phyloP scores from a whole-genome alignment of 257 asterid species.

The Avicennia marina region DNA sequence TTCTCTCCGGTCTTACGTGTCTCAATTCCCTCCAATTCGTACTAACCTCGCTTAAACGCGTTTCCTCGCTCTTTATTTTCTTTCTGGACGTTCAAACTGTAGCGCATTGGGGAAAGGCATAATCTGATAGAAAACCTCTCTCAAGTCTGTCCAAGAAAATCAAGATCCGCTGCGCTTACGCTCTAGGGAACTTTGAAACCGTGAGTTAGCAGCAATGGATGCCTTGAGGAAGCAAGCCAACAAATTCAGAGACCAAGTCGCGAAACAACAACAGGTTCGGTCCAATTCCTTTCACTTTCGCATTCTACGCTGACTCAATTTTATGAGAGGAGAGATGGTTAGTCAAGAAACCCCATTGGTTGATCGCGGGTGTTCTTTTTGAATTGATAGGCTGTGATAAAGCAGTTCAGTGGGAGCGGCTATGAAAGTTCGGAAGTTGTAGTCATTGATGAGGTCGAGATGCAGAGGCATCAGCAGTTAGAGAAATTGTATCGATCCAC shows the following conservation, averaged over 20 bases:
- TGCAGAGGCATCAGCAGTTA: slow-evolving; percentile 86
- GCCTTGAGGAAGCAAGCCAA: slow-evolving; percentile 89
- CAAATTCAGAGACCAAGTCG: slow-evolving; percentile 90
- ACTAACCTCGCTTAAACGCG: not conserved
- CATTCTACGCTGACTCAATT: slow-evolving; percentile 1
- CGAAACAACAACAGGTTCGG: slow-evolving; percentile 90
- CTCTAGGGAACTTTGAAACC: not conserved
- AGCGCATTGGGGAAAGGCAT: not conserved
- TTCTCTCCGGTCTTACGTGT: not conserved
- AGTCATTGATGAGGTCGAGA: slow-evolving; percentile 89
- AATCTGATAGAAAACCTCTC: not conserved
- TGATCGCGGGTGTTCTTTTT: slow-evolving; percentile 9
- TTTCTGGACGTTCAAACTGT: not conserved
- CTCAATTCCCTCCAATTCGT: slow-evolving; percentile 21
- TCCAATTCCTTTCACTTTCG: not conserved
- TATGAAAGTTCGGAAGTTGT: slow-evolving; percentile 78
- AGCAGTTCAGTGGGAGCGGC: slow-evolving; percentile 88
- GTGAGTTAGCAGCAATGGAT: slow-evolving; percentile 46
- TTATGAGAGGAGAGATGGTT: not conserved
- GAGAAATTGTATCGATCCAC: slow-evolving; percentile 89
- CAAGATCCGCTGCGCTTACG: slow-evolving; percentile 5
- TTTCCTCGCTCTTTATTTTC: not conserved
- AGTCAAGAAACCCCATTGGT: not conserved
- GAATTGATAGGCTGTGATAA: slow-evolving; percentile 74
- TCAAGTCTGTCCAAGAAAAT: not conserved